Percentiles rank a stretch among this genome's conserved stretches.
Evolutionary conservation across 164 flowering plant species (phyloP).

Genomic region (Tetracentron sinense): DNA sequence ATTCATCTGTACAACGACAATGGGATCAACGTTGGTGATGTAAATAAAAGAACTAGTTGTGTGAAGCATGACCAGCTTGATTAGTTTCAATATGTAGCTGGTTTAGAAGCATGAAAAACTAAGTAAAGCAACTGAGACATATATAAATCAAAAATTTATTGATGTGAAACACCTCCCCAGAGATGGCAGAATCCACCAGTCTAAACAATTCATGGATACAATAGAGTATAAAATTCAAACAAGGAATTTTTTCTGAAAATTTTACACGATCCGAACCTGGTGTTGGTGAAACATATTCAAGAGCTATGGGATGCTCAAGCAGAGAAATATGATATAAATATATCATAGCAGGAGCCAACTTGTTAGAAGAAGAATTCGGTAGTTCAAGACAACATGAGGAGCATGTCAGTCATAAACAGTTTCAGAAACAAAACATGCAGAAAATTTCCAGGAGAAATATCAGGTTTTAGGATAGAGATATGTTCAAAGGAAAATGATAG

Average conservation of each 20-base stretch:
- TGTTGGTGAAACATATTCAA: slow-evolving; percentile 41
- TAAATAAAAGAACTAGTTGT: slow-evolving; percentile 20
- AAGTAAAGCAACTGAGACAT: slow-evolving; percentile 49
- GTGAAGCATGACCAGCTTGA: slow-evolving; percentile 24
- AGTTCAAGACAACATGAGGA: slow-evolving; percentile 26
- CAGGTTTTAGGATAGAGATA: slow-evolving; percentile 35
- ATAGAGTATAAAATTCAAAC: slow-evolving; percentile 50
- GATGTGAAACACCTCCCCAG: slow-evolving; percentile 31
- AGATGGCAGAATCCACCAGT: slow-evolving; percentile 29
- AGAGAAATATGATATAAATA: slow-evolving; percentile 25
- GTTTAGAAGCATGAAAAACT: slow-evolving; percentile 41
- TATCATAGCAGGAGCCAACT: slow-evolving; percentile 21
- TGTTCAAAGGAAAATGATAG: slow-evolving; percentile 21
- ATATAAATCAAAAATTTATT: slow-evolving; percentile 43
- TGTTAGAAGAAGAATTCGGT: slow-evolving; percentile 17
- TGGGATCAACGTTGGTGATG: slow-evolving; percentile 10
- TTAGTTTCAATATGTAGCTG: slow-evolving; percentile 21
- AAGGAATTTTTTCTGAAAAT: slow-evolving; percentile 51
- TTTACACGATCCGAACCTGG: slow-evolving; percentile 48
- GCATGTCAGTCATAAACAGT: slow-evolving; percentile 27
- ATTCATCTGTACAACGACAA: slow-evolving; percentile 7
- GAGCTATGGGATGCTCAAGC: slow-evolving; percentile 29
- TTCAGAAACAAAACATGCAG: slow-evolving; percentile 18
- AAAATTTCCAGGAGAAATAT: slow-evolving; percentile 52
- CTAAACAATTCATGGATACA: slow-evolving; percentile 58